Evolutionary conservation across 371 early-diverging fungal genomes (phyloP), one percentile per base, ranked within the genome.

Genomic region (Mucor velutinosus): DNA sequence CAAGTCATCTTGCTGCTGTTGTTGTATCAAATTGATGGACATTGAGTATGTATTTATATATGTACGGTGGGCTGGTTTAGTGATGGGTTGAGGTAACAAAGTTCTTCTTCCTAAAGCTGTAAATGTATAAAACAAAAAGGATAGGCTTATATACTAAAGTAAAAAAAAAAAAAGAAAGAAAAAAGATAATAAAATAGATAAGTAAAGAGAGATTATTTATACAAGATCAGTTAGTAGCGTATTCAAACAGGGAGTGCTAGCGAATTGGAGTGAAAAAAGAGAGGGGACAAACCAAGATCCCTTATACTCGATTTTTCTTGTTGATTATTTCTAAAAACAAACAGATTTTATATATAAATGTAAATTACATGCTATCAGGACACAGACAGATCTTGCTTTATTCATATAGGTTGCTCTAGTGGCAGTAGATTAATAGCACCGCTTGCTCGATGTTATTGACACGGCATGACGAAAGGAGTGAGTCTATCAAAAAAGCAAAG

Each of bases 381-480:
- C 49, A 49, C 0, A 7, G 49, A 10, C 49, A 49, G 23, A 21
- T n/a, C 49, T 49, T 49, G 21, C 49, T 49, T 23, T 35, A 35
- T 35, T 35, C 35, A 6, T 49, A 49, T 49, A 49, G 11, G 49
- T 7, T 21, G 7, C n/a, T 23, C 23, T 23, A 49, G 10, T 6
- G 21, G 21, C 10, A 8, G 21, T 21, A 21, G 23, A 7, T 49
- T 7, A 23, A 10, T 7, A 49, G 23, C 49, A 8, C 10, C 8
- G 5, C 17, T 35, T 35, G 35, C 35, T 35, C 1, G 17, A 49
- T 21, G 21, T 58, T 60, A 68, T 43, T 64, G 60, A 60, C 47
- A 64, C 60, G 70, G 65, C 70, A 70, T 70, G 65, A 64, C 60
- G 58, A 64, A 59, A 59, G 63, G 68, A 58, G 63, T 43, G 33